phyloP scores from a whole-genome alignment of 2,329 filamentous ascomycete species.

The Colletotrichum liriopes region DNA sequence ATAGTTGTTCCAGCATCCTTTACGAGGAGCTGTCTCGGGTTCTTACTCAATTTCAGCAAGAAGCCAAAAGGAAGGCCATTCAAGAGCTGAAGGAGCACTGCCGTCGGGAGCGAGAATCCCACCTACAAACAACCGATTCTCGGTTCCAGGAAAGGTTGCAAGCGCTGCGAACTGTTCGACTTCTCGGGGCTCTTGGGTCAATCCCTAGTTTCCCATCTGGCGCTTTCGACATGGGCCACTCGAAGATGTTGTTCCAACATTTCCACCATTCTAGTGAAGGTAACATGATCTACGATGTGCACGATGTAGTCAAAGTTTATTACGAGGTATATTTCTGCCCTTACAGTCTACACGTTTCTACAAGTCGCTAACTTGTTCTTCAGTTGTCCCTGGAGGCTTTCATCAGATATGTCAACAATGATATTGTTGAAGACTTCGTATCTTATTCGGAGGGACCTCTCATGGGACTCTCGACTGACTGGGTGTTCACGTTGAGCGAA shows the following conservation, averaged over 20 bases:
- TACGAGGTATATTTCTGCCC: constrained; percentile 50
- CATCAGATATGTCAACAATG: constrained; percentile 46
- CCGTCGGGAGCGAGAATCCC: constrained; percentile 37
- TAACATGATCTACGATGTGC: constrained; percentile 53
- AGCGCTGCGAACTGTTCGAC: constrained; percentile 44
- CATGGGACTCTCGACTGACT: constrained; percentile 45
- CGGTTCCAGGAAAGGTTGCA: constrained; percentile 46
- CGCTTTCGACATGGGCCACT: not conserved
- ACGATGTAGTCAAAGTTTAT: constrained; percentile 56
- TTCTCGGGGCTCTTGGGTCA: constrained; percentile 39
- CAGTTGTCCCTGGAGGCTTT: constrained; percentile 46
- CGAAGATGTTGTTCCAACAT: constrained; percentile 25
- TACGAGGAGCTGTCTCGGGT: constrained; percentile 34
- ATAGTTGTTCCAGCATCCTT: constrained; percentile 39
- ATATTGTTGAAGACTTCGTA: constrained; percentile 48
- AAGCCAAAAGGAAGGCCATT: constrained; percentile 20
- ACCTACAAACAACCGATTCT: constrained; percentile 46
- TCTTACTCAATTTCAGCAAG: constrained; percentile 15
- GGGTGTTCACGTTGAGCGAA: constrained; percentile 42
- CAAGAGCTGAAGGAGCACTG: constrained; percentile 27
- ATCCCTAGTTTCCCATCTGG: not conserved
- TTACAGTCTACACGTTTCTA: not conserved
- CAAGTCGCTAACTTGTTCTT: not conserved
- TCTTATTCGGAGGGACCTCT: constrained; percentile 44
- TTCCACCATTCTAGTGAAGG: constrained; percentile 45